A percentile compares a stretch with the other conserved stretches of the same genome.
phyloP scores from a whole-genome alignment of 768 basidiomycete species.

The Macrocybe gigantea region DNA sequence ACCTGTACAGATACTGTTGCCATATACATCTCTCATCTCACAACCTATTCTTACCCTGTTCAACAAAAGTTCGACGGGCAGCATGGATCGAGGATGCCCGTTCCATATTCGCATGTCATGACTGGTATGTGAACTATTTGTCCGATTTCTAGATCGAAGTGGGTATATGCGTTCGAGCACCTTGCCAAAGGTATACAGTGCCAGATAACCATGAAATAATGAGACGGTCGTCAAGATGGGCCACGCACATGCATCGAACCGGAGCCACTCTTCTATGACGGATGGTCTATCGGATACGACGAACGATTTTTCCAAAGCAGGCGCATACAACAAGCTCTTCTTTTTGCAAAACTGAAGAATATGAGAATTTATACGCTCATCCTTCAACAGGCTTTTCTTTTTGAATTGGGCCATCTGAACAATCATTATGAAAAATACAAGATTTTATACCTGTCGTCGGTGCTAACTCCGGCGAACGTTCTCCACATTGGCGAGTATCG shows the following conservation, averaged over 20 bases:
- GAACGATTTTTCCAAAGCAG: slow-evolving; percentile 68
- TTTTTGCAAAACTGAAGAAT: slow-evolving; percentile 68
- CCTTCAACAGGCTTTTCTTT: slow-evolving; percentile 51
- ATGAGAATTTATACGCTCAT: slow-evolving; percentile 89
- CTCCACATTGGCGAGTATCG: slow-evolving; percentile 61
- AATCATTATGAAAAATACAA: slow-evolving; percentile 25
- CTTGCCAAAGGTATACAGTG: no score
- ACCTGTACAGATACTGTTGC: no score
- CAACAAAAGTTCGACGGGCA: no score
- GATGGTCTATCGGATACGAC: slow-evolving; percentile 91
- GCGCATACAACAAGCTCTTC: slow-evolving; percentile 74
- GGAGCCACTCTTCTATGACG: slow-evolving; percentile 72
- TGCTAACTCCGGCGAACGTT: slow-evolving; percentile 61
- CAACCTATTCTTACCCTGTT: no score
- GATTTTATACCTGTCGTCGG: slow-evolving; percentile 77
- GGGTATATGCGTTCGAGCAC: no score
- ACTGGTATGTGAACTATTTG: no score
- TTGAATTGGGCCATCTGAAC: slow-evolving; percentile 9
- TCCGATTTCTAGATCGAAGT: no score
- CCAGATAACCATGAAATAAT: no score
- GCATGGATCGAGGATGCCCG: no score
- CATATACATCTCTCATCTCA: no score
- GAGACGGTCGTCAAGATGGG: no score
- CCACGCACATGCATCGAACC: slow-evolving; percentile 49
- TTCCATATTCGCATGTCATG: no score